phyloP scores from a whole-genome alignment of 768 basidiomycete species.

The Russula sp. region DNA sequence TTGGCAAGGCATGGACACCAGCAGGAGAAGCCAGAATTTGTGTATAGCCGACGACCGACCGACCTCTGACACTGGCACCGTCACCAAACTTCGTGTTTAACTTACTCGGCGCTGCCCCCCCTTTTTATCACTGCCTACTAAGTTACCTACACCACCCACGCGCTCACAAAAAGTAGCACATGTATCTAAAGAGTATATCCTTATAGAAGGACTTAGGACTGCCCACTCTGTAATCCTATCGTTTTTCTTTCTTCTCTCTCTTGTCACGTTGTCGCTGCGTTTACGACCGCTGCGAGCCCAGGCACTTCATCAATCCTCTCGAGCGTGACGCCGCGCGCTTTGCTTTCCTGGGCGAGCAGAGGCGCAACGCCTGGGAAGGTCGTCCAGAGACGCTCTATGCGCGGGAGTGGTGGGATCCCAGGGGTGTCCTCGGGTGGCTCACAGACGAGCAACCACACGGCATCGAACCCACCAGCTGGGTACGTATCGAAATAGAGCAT shows the following conservation, averaged over 20 bases:
- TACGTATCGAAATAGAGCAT: no score
- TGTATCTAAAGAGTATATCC: conserved; percentile 23
- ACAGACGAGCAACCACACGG: conserved; percentile 88
- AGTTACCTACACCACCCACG: background rate
- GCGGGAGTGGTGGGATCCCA: conserved; percentile 48
- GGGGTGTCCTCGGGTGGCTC: conserved; percentile 48
- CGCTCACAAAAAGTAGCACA: conserved; percentile 12
- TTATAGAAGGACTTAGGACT: conserved; percentile 16
- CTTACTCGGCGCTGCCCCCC: background rate
- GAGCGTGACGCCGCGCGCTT: conserved; percentile 59
- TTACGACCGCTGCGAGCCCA: conserved; percentile 24
- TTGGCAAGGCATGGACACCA: conserved; percentile 74
- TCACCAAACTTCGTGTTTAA: background rate
- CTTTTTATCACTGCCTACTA: background rate
- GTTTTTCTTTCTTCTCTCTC: background rate
- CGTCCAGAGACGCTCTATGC: conserved; percentile 69
- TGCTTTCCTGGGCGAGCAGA: conserved; percentile 66
- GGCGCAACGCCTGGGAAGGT: conserved; percentile 68
- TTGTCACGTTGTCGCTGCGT: conserved; percentile 4
- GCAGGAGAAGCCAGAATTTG: conserved; percentile 74
- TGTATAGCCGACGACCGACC: conserved; percentile 39
- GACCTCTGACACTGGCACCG: no score
- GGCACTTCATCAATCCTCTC: conserved; percentile 50
- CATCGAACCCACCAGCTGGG: conserved; percentile 94
- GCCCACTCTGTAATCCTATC: conserved; percentile 15